Conservation (phyloP, 2,329 filamentous ascomycete species). For the Fusarium cyanostomum region DNA sequence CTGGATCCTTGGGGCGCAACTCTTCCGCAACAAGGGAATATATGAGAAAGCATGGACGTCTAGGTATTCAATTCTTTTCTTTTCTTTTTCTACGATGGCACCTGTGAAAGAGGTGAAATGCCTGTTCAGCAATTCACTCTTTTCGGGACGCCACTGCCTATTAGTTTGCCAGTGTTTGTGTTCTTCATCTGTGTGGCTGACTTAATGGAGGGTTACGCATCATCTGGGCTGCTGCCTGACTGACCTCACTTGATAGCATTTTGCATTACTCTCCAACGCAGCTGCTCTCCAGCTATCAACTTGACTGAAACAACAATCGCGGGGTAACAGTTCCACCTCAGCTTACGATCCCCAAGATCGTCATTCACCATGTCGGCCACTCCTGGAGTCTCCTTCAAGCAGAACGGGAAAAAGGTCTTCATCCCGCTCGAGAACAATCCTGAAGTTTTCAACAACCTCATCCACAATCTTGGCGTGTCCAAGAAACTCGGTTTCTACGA, state of each 20-base stretch:
- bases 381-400: slow-evolving; percentile 22
- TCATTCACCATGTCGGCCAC: slow-evolving; percentile 25
- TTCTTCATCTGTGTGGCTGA: not conserved
- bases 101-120: no score
- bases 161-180: not conserved
- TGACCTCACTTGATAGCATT: slow-evolving; percentile 5
- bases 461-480: slow-evolving; percentile 77
- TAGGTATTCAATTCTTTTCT: no score
- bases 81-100: no score
- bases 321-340: slow-evolving; percentile 6
- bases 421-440: slow-evolving; percentile 70
- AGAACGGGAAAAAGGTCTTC: slow-evolving; percentile 46
- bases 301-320: slow-evolving; percentile 2
- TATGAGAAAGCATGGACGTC: no score
- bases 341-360: not conserved
- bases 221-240: slow-evolving; percentile 18
- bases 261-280: slow-evolving; percentile 1
- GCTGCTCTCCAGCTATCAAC: not conserved
- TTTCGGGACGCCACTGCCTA: no score
- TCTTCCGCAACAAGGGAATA: no score
- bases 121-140: no score
- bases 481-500: slow-evolving; percentile 77
- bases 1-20: no score
- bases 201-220: slow-evolving; percentile 14
- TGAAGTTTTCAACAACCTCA: slow-evolving; percentile 78